Evolutionary conservation across 2,329 filamentous ascomycete genomes (phyloP).

Genomic region (Penicillium sp.): DNA sequence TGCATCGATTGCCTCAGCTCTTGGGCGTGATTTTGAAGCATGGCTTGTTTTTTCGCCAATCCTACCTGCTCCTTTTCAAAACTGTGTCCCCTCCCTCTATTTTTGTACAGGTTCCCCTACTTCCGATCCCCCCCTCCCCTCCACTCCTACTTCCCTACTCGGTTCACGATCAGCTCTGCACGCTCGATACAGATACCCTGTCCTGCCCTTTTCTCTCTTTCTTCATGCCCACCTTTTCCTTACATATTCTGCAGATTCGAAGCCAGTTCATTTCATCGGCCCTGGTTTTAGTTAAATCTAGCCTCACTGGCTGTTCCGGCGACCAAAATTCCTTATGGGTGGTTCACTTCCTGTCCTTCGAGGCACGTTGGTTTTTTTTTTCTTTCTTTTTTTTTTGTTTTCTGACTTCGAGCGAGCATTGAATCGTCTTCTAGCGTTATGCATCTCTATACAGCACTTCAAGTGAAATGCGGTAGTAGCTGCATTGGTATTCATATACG

Average conservation of each 20-base stretch:
- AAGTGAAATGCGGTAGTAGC: slow-evolving; percentile 10
- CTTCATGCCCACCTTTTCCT: slow-evolving; percentile 15
- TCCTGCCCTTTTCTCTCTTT: slow-evolving; percentile 17
- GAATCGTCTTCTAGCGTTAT: slow-evolving; percentile 19
- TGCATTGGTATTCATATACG: neutral
- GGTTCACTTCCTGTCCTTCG: slow-evolving; percentile 11
- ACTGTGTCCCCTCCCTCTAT: neutral
- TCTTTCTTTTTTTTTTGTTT: slow-evolving; percentile 1
- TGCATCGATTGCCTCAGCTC: neutral
- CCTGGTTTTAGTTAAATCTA: neutral
- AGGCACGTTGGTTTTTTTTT: slow-evolving; percentile 1
- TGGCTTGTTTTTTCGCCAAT: neutral
- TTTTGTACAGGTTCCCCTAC: slow-evolving; percentile 8
- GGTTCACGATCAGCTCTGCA: slow-evolving; percentile 30
- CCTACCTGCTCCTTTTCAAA: neutral
- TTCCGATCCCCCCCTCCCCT: slow-evolving; percentile 1
- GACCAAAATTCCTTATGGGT: slow-evolving; percentile 14
- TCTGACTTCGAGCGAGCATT: slow-evolving; percentile 21
- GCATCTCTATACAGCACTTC: slow-evolving; percentile 14
- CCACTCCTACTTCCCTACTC: neutral
- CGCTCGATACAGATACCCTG: slow-evolving; percentile 37
- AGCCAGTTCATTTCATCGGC: slow-evolving; percentile 27
- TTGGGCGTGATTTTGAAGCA: neutral
- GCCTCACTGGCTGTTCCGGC: slow-evolving; percentile 2
- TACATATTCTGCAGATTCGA: slow-evolving; percentile 37